Evolutionary conservation across 2,329 filamentous ascomycete species (phyloP).

Genomic region (Raffaelea ambrosiae): DNA sequence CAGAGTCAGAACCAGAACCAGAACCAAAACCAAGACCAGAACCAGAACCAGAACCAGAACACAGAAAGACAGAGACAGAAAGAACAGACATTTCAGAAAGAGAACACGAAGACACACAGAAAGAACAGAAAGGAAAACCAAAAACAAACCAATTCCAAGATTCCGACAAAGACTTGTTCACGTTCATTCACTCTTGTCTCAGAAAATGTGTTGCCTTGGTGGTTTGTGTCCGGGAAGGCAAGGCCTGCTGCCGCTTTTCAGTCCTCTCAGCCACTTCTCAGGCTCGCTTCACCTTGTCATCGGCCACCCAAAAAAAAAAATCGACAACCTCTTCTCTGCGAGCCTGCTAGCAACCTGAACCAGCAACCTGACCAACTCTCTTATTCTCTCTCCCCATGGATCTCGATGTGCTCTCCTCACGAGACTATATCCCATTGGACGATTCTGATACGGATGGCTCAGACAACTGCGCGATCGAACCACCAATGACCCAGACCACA

Average conservation of each 20-base stretch:
- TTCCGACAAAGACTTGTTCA: not conserved
- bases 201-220: too few relatives aligned
- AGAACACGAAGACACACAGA: not conserved
- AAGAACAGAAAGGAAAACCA: not conserved
- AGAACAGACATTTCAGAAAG: not conserved
- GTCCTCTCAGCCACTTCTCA: not conserved
- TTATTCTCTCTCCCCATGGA: not conserved
- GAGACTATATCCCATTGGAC: not conserved
- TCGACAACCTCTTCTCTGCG: too few relatives aligned
- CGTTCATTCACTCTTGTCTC: not conserved
- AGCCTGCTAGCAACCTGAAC: too few relatives aligned
- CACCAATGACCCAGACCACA: too few relatives aligned
- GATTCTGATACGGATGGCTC: not conserved
- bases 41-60: constrained; percentile 2
- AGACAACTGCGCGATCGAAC: not conserved
- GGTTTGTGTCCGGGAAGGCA: too few relatives aligned
- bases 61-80: constrained; percentile 1
- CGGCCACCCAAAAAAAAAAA: too few relatives aligned
- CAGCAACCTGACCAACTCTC: too few relatives aligned
- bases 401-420: not conserved
- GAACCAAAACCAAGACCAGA: constrained; percentile 4
- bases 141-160: not conserved
- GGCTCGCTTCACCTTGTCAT: too few relatives aligned
- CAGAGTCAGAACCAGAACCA: constrained; percentile 17
- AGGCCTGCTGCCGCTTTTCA: not conserved